Conservation (phyloP, 2,329 filamentous ascomycete genomes). For the Talaromyces albobiverticillius region DNA sequence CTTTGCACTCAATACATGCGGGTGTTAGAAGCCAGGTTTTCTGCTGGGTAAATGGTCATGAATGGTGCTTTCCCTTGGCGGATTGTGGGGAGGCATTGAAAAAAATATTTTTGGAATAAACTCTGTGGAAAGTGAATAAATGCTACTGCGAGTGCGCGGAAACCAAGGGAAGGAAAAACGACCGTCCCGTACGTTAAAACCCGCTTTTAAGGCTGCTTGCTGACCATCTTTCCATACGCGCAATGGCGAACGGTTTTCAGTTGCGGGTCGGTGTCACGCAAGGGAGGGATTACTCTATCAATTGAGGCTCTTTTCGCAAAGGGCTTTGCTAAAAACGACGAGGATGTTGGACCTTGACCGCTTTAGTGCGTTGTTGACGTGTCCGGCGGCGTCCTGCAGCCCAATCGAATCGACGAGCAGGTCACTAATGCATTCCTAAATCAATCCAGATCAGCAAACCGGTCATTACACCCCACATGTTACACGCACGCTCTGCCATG, state of each 20-base stretch:
- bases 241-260: background rate
- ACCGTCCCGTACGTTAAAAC: background rate
- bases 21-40: slow-evolving; percentile 4
- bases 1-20: slow-evolving; percentile 19
- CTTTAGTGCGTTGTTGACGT: slow-evolving; percentile 25
- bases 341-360: slow-evolving; percentile 8
- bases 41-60: background rate
- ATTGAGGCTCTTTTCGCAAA: slow-evolving; percentile 13
- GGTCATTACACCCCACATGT: background rate
- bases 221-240: background rate
- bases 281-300: background rate
- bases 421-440: background rate
- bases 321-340: background rate
- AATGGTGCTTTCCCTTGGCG: background rate
- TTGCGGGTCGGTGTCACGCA: background rate
- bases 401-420: slow-evolving; percentile 19
- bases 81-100: background rate
- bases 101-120: background rate
- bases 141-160: background rate
- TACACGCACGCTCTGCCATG: background rate
- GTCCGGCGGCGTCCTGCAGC: slow-evolving; percentile 24
- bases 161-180: background rate
- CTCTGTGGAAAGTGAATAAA: background rate
- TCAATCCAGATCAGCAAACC: slow-evolving; percentile 1
- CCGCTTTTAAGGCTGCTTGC: slow-evolving; percentile 4